Base-by-base conservation (phyloP, 495 filamentous ascomycete species). In the Neurospora tetraspora region DNA sequence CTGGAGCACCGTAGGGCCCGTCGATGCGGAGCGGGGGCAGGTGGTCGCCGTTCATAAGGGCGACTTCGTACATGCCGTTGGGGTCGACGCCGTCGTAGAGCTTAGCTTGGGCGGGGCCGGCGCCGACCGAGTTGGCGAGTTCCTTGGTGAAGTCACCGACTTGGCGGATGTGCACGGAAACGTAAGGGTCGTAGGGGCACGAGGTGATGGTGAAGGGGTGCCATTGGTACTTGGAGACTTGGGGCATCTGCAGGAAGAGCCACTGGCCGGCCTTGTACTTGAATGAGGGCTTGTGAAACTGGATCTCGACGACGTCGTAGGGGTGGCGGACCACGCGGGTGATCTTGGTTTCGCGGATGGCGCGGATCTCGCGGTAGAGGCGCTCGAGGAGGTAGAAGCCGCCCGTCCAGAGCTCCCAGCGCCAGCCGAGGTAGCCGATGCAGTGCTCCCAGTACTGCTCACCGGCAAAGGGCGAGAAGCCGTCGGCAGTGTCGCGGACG, bases 121-220 rank as follows among this genome's bases (percentile, higher is more conserved):
- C 95, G 77, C 96, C 96, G 70, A 99, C 89, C n/a, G 94, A 90
- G 76, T 97, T 92, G 78, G 93, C 96, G 16, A 99, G 88, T 2
- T 88, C 88, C 71, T 89, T 89, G 16, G 96, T 99, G 81, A 96
- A 99, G 81, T 99, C 96, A 71, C 96, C 96, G 11, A 98, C 94
- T 86, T 98, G 96, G 68, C 95, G 92, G 73, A 99, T 90, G 79
- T 99, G 96, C 31, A 99, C 87, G 70, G 92, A 96, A 78, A 98
- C 88, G 81, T 99, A 97, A 3, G 92, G 90, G 76, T 99, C 96
- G 77, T 92, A 94, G 34, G 96, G 96, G 82, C 96, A 98, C 69
- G 96, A 98, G 12, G 96, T 99, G 83, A 99, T 99, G 80, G 96
- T 99, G 81, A 98, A 99, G 18, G 96, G 96, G 82, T 99, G 96